These are phyloP conservation scores for Naematelia aurantialba DNA, from an alignment of 768 basidiomycete species.

Conservation along the genomic window DNA sequence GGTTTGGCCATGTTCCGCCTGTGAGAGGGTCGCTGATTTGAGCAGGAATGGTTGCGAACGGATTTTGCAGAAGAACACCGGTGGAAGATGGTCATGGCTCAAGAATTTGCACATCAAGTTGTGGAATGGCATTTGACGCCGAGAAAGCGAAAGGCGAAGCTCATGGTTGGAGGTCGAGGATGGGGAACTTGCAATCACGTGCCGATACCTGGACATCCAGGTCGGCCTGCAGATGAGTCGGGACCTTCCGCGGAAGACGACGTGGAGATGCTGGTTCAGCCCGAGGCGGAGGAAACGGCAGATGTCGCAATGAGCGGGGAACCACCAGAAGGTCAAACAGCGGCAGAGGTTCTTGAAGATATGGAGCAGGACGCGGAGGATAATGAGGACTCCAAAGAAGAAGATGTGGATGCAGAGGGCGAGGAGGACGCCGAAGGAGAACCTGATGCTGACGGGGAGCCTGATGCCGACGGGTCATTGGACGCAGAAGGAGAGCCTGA, in stretches of 20 bases:
- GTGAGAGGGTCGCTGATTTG: neutral
- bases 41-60: slow-evolving; percentile 92
- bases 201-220: slow-evolving; percentile 22
- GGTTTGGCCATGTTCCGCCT: slow-evolving; percentile 55
- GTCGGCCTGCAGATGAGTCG: slow-evolving; percentile 21
- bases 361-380: slow-evolving; percentile 59
- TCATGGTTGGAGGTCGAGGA: slow-evolving; percentile 54
- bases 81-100: slow-evolving; percentile 85
- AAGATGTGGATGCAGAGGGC: slow-evolving; percentile 23
- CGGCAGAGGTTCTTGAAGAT: slow-evolving; percentile 18
- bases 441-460: slow-evolving; percentile 42
- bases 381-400: slow-evolving; percentile 10
- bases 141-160: slow-evolving; percentile 60
- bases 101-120: slow-evolving; percentile 73
- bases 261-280: slow-evolving; percentile 36
- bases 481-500: slow-evolving; percentile 50
- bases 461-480: slow-evolving; percentile 51
- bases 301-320: slow-evolving; percentile 8
- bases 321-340: neutral
- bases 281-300: slow-evolving; percentile 15
- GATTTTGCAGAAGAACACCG: slow-evolving; percentile 91
- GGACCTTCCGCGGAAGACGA: slow-evolving; percentile 49
- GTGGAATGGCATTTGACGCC: slow-evolving; percentile 81
- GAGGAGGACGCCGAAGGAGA: slow-evolving; percentile 51
- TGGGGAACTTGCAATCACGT: slow-evolving; percentile 35